These are phyloP conservation scores for Chloranthus sessilifolius DNA, from an alignment of 164 flowering plant species.

Conservation along the genomic window DNA sequence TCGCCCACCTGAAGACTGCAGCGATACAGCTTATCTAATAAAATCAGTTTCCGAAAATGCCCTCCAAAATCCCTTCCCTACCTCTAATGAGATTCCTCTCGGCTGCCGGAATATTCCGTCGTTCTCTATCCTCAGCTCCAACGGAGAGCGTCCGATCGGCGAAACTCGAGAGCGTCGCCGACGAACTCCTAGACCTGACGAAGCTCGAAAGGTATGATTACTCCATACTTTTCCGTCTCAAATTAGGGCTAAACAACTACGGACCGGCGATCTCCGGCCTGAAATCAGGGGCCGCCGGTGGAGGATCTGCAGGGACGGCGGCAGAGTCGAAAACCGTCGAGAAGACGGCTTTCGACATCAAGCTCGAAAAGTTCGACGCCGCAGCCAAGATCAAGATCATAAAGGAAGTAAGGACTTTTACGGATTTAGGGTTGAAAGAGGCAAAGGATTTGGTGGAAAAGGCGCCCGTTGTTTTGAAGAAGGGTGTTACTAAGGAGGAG, in stretches of 20 bases:
- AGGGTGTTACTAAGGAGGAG: constrained; percentile 53
- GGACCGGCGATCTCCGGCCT: constrained; percentile 39
- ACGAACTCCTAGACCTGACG: constrained; percentile 52
- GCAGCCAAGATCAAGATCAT: constrained; percentile 65
- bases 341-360: constrained; percentile 60
- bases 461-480: constrained; percentile 51
- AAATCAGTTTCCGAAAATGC: constrained; percentile 13
- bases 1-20: too few species aligned
- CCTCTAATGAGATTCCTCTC: constrained; percentile 1
- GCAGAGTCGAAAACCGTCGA: constrained; percentile 34
- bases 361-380: constrained; percentile 63
- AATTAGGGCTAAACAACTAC: constrained; percentile 46
- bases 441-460: constrained; percentile 81
- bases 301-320: constrained; percentile 16
- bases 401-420: constrained; percentile 63
- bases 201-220: constrained; percentile 56
- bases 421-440: constrained; percentile 70
- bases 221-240: constrained; percentile 45
- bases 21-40: too few species aligned
- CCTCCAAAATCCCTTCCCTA: constrained; percentile 3
- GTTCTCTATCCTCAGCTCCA: constrained; percentile 9
- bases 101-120: not conserved
- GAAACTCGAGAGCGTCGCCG: constrained; percentile 62
- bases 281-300: constrained; percentile 12
- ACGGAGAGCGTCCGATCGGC: constrained; percentile 27